These are phyloP conservation scores for Nasturtium officinale DNA, from an alignment of 345 rosid genomes.

Conservation along the genomic window DNA sequence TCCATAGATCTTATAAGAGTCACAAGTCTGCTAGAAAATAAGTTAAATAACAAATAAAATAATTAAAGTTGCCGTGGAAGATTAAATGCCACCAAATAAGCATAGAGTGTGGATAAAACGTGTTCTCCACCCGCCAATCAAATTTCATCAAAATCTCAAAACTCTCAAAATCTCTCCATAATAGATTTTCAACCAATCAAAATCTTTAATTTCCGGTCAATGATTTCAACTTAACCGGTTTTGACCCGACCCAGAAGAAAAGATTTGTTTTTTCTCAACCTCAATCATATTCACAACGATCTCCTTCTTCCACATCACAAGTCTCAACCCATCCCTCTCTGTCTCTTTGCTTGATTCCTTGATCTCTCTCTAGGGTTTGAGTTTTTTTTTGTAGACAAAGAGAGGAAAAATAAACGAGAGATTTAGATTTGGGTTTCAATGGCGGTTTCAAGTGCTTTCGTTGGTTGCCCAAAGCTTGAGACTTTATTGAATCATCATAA, in stretches of 20 bases:
- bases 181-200: slow-evolving; percentile 28
- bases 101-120: slow-evolving; percentile 70
- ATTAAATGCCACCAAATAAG: slow-evolving; percentile 27
- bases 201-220: slow-evolving; percentile 15
- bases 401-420: neutral
- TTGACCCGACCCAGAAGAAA: slow-evolving; percentile 24
- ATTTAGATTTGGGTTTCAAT: slow-evolving; percentile 28
- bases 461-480: slow-evolving; percentile 53
- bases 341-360: slow-evolving; percentile 32
- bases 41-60: neutral
- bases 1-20: slow-evolving; percentile 7
- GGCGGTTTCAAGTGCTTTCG: slow-evolving; percentile 54
- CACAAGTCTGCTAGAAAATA: slow-evolving; percentile 17
- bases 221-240: slow-evolving; percentile 31
- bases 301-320: slow-evolving; percentile 42
- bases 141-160: slow-evolving; percentile 40
- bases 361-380: neutral
- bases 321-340: slow-evolving; percentile 40
- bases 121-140: slow-evolving; percentile 63
- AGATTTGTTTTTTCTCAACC: slow-evolving; percentile 20
- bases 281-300: slow-evolving; percentile 29
- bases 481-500: slow-evolving; percentile 46
- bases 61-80: slow-evolving; percentile 29
- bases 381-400: slow-evolving; percentile 29
- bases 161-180: neutral